Percentiles rank a stretch among this genome's conserved stretches.
Conservation (phyloP, 768 basidiomycete genomes). For the Lentinula lateritia region DNA sequence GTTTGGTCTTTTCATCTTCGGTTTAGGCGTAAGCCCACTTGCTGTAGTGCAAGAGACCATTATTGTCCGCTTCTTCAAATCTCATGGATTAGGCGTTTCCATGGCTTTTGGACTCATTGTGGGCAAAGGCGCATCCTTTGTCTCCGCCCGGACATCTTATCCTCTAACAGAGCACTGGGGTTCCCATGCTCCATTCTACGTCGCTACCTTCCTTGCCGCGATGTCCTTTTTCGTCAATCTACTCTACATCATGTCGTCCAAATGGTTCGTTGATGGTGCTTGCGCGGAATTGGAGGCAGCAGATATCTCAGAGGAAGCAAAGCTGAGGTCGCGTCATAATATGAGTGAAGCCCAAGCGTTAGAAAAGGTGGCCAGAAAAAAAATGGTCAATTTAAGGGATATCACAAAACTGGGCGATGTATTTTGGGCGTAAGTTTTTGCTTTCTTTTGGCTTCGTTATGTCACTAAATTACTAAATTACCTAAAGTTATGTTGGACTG, state of each 20-base stretch:
- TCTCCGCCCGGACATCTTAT: conserved; percentile 70
- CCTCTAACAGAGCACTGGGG: conserved; percentile 68
- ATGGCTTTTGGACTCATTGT: conserved; percentile 81
- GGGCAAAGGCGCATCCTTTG: conserved; percentile 74
- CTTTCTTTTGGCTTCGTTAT: not conserved
- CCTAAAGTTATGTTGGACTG: conserved; percentile 59
- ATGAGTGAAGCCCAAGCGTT: conserved; percentile 58
- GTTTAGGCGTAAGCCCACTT: conserved; percentile 73
- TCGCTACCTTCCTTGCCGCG: conserved; percentile 55
- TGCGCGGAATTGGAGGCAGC: conserved; percentile 61
- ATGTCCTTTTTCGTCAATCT: conserved; percentile 68
- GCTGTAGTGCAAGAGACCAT: conserved; percentile 84
- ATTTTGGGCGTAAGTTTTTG: conserved; percentile 62
- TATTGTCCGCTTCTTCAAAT: conserved; percentile 76
- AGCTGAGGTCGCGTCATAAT: conserved; percentile 33
- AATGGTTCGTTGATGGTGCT: conserved; percentile 56
- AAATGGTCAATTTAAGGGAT: conserved; percentile 52
- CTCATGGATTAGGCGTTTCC: conserved; percentile 68
- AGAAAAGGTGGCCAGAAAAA: conserved; percentile 61
- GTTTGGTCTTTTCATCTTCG: conserved; percentile 73
- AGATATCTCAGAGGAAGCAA: conserved; percentile 54
- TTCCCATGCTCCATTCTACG: conserved; percentile 69
- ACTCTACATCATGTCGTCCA: conserved; percentile 57
- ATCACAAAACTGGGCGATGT: conserved; percentile 67
- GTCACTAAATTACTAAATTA: conserved; percentile 10